These are phyloP conservation scores for Chlamydomonas schloesseri DNA, from an alignment of 139 green algal species.

Conservation along the genomic window DNA sequence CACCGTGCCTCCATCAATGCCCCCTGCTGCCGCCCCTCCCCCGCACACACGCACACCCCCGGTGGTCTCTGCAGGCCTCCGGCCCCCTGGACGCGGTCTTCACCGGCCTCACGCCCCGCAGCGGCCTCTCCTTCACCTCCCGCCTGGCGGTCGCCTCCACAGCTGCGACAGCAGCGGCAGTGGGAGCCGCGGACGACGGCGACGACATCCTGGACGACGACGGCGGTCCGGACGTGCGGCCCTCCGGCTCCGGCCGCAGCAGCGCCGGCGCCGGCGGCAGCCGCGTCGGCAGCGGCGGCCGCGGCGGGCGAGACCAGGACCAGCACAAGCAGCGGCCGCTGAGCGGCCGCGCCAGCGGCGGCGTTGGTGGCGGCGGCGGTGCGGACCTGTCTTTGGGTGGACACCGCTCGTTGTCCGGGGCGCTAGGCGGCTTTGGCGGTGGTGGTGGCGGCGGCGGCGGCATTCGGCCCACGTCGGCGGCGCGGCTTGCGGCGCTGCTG, in stretches of 20 bases:
- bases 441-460: neutral
- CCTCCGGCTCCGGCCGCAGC: no score
- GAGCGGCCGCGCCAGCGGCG: neutral
- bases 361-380: neutral
- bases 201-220: constrained; percentile 40
- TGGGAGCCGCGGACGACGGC: neutral
- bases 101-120: no score
- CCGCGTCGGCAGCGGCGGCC: neutral
- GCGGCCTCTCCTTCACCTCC: no score
- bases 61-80: neutral
- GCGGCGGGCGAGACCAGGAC: constrained; percentile 13
- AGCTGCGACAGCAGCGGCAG: neutral
- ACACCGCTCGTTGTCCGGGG: neutral
- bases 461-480: neutral
- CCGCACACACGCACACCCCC: no score
- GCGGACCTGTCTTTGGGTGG: no score
- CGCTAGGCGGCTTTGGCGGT: neutral
- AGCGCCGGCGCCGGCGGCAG: neutral
- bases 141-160: neutral
- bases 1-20: no score
- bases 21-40: no score
- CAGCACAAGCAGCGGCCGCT: neutral
- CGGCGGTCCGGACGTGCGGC: neutral
- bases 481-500: neutral
- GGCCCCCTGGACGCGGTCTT: constrained; percentile 13